Conservation (phyloP, 2,329 filamentous ascomycete genomes). For the Hypocreales sp. region DNA sequence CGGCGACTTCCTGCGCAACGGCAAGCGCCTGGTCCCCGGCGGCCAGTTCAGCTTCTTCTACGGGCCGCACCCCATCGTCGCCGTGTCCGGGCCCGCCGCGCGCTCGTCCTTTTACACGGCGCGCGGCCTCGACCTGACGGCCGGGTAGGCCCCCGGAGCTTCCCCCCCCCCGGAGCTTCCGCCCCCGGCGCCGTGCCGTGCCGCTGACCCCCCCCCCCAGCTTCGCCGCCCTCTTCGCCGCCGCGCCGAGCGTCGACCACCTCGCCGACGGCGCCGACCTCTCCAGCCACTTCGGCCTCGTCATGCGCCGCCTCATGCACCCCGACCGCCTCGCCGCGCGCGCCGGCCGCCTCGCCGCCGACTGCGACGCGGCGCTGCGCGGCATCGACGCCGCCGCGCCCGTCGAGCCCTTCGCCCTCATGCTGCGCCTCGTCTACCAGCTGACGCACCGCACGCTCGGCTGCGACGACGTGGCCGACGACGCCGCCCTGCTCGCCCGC, state of each 20-base stretch:
- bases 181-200: no score
- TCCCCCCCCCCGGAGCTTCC: no score
- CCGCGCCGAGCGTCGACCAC: conserved; percentile 9
- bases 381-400: conserved; percentile 1
- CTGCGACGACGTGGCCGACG: conserved; percentile 34
- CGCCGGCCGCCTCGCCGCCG: conserved; percentile 25
- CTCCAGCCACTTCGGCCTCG: conserved; percentile 10
- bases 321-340: conserved; percentile 19
- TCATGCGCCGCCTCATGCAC: conserved; percentile 18
- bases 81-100: conserved; percentile 23
- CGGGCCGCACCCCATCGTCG: conserved; percentile 27
- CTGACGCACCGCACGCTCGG: conserved; percentile 42
- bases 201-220: conserved; percentile 6
- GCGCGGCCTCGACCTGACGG: conserved; percentile 23
- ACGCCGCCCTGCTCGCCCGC: conserved; percentile 22
- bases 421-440: conserved; percentile 36
- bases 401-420: conserved; percentile 35
- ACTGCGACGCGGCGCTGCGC: conserved; percentile 12
- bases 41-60: conserved; percentile 34
- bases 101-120: conserved; percentile 28
- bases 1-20: conserved; percentile 25
- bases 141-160: conserved; percentile 23
- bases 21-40: conserved; percentile 12
- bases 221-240: conserved; percentile 15
- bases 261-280: conserved; percentile 8